Evolutionary conservation across 192 early-diverging fungal genomes (phyloP), one percentile per base, ranked within the genome.

Genomic region (Backusella macrospora): DNA sequence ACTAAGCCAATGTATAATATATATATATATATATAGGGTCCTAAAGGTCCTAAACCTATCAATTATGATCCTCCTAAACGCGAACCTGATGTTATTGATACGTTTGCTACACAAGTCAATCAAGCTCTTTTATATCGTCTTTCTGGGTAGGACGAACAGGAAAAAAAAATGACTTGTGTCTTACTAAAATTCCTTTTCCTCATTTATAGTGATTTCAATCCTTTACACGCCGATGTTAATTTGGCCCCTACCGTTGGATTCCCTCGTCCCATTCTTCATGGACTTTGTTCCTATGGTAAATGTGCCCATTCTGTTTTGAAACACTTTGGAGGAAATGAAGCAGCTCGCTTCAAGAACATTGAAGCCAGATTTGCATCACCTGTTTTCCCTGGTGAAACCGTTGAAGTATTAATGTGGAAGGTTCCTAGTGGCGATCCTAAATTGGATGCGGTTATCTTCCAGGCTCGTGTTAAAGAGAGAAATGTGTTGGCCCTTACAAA

Each of bases 61-160:
- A 44, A 63, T 65, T 85, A 74, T 68, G 78, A 76, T 46, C 85
- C 71, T 76, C 92, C 87, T 12, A 85, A 80, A 44, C 87, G 89
- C 63, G 80, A 72, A 5, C 89, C 91, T n/a, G 91, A 94, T 83
- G 80, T 73, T 45, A 70, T 86, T 26, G 81, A 84, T 23, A 80
- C 74, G 8, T 75, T 73, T 48, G 66, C 74, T 47, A 90, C 90
- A 26, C 67, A 62, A 26, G 68, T 73, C 5, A 83, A 87, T 21
- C 87, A 90, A 65, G 92, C 92, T 13, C 80, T 92, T 47, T 73
- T 94, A 14, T 94, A 92, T 75, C 86, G 92, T 65, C 73, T 94
- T 34, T 90, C 88, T 42, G 92, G 90, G 88, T 90, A 85, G 65
- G 37, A 39, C 2, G 1, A 0, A 23, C 15, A 13, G 6, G 39